These are phyloP conservation scores for Aphanomyces cochlioides DNA, from an alignment of 352 stramenopile genomes.

Conservation along the genomic window DNA sequence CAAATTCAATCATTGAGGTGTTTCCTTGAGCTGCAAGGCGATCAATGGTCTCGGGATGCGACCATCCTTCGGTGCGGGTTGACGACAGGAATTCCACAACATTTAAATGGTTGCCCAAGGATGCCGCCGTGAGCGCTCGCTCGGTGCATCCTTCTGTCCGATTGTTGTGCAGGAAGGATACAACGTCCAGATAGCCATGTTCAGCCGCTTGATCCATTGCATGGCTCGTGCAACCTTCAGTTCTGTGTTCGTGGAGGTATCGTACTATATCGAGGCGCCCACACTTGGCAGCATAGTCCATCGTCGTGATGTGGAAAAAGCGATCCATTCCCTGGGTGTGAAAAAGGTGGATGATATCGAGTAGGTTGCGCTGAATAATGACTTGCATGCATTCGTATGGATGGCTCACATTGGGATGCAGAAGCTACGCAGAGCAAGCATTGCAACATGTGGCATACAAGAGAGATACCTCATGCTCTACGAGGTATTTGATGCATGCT, in stretches of 20 bases:
- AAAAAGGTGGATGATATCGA: background rate
- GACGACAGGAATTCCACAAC: background rate
- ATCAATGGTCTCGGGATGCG: background rate
- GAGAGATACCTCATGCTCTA: background rate
- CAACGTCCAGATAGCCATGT: conserved; percentile 37
- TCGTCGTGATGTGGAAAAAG: background rate
- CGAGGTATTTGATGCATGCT: conserved; percentile 1
- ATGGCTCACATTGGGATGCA: background rate
- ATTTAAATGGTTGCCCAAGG: background rate
- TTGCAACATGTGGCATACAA: background rate
- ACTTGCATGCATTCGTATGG: background rate
- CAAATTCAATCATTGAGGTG: background rate
- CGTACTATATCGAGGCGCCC: background rate
- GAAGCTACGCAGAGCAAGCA: background rate
- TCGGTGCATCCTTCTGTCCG: conserved; percentile 20
- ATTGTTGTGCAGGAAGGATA: conserved; percentile 17
- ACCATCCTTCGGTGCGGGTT: background rate
- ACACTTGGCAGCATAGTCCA: conserved; percentile 1
- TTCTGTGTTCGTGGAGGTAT: background rate
- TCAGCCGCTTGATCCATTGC: conserved; percentile 39
- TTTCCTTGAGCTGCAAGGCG: background rate
- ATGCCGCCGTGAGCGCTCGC: conserved; percentile 13
- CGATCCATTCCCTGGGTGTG: conserved; percentile 1
- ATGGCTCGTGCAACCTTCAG: background rate
- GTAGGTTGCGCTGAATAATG: background rate